phyloP scores from a whole-genome alignment of 768 basidiomycete genomes.

The Amanita exitialis region DNA sequence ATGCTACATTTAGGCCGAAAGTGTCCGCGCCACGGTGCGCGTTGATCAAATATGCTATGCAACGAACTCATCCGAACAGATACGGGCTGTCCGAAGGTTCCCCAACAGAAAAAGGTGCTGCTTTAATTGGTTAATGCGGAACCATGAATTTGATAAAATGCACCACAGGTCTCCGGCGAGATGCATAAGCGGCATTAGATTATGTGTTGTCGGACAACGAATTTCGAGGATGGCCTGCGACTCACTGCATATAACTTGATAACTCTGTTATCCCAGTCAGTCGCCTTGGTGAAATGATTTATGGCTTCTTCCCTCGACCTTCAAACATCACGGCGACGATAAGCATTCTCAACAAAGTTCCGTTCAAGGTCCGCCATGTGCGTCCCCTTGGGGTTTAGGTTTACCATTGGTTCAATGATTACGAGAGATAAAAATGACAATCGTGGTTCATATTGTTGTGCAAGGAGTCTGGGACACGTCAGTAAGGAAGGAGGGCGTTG shows the following conservation, averaged over 20 bases:
- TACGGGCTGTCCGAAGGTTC: conserved; percentile 12
- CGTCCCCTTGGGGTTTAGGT: conserved; percentile 36
- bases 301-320: conserved; percentile 31
- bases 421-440: conserved; percentile 42
- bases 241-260: conserved; percentile 41
- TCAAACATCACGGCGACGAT: conserved; percentile 45
- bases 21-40: conserved; percentile 10
- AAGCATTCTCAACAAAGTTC: conserved; percentile 34
- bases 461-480: conserved; percentile 31
- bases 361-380: conserved; percentile 30
- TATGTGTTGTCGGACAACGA: conserved; percentile 9
- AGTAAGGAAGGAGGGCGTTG: not conserved
- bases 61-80: not conserved
- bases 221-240: too few relatives aligned
- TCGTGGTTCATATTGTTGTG: conserved; percentile 36
- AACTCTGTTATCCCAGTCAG: conserved; percentile 46
- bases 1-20: not conserved
- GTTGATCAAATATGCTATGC: not conserved
- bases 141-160: not conserved
- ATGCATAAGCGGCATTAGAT: conserved; percentile 15
- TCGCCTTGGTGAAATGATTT: conserved; percentile 20
- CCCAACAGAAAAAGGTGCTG: conserved; percentile 11
- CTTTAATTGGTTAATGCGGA: not conserved
- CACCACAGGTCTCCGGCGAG: conserved; percentile 9
- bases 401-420: conserved; percentile 58